Evolutionary conservation across 2,329 filamentous ascomycete genomes (phyloP).

Genomic region (Fonsecaea erecta): DNA sequence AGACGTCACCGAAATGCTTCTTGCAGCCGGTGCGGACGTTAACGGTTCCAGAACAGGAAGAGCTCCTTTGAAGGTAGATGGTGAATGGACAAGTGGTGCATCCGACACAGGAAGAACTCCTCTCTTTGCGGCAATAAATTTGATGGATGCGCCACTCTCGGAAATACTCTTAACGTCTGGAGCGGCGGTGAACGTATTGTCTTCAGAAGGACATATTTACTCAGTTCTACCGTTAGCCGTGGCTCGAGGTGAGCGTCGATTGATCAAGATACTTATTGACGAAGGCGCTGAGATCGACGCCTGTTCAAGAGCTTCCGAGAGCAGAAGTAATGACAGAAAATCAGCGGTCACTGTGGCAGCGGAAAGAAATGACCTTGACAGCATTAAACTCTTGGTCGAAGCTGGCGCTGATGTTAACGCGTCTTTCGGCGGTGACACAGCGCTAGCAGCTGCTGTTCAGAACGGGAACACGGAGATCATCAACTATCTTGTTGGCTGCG

Average conservation of each 20-base stretch:
- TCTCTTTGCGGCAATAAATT: not conserved
- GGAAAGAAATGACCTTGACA: not conserved
- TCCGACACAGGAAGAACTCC: not conserved
- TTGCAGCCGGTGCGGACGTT: not conserved
- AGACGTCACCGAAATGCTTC: not conserved
- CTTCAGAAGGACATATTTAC: not conserved
- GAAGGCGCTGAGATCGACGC: not conserved
- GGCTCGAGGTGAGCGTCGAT: not conserved
- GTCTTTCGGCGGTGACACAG: not conserved
- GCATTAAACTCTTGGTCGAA: not conserved
- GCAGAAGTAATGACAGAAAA: not conserved
- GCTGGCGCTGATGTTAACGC: constrained; percentile 5
- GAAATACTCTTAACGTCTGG: not conserved
- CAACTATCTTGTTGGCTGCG: not conserved
- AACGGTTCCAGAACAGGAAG: not conserved
- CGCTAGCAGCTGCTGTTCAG: not conserved
- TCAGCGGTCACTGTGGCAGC: not conserved
- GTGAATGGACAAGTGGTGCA: too few species aligned
- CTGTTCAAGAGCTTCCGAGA: not conserved
- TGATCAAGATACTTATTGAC: not conserved
- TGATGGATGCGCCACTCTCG: not conserved
- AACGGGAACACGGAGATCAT: not conserved
- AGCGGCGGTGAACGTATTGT: not conserved
- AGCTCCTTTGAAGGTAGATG: too few species aligned
- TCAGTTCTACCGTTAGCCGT: not conserved